These are phyloP conservation scores for Chaetomium cochliodes DNA, from an alignment of 495 filamentous ascomycete species.

Conservation along the genomic window DNA sequence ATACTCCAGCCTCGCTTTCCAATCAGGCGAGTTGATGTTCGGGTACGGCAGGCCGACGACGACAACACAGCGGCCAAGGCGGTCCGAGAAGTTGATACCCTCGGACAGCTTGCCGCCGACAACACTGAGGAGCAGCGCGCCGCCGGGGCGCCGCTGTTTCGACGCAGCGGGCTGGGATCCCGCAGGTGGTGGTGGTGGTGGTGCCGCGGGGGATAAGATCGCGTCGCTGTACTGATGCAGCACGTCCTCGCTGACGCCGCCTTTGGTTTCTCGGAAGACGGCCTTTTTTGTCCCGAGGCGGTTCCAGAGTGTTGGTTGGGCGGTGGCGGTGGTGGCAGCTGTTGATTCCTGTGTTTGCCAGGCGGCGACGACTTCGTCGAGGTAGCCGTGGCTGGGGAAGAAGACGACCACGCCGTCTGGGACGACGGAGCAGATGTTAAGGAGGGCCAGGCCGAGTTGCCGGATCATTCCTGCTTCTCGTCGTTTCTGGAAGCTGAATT, in stretches of 20 bases:
- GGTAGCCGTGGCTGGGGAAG: conserved; percentile 90
- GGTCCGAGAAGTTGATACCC: conserved; percentile 97
- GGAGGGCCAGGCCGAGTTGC: conserved; percentile 70
- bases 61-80: conserved; percentile 80
- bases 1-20: conserved; percentile 87
- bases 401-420: conserved; percentile 95
- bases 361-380: conserved; percentile 64
- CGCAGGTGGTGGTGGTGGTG: conserved; percentile 20
- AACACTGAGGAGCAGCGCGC: conserved; percentile 86
- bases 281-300: conserved; percentile 60
- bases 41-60: conserved; percentile 92
- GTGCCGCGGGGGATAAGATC: conserved; percentile 48
- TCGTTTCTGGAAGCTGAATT: conserved; percentile 83
- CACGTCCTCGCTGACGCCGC: conserved; percentile 59
- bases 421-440: conserved; percentile 68
- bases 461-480: conserved; percentile 60
- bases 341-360: conserved; percentile 55
- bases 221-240: conserved; percentile 69
- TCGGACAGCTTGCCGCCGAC: conserved; percentile 93
- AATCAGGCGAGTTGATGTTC: conserved; percentile 83
- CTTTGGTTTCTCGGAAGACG: conserved; percentile 66
- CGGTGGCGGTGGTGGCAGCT: conserved; percentile 23
- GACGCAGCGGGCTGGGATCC: background rate
- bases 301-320: conserved; percentile 49
- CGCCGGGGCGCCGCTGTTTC: conserved; percentile 32